Evolutionary conservation across 768 basidiomycete genomes (phyloP).

Genomic region (Daedaleopsis nitida): DNA sequence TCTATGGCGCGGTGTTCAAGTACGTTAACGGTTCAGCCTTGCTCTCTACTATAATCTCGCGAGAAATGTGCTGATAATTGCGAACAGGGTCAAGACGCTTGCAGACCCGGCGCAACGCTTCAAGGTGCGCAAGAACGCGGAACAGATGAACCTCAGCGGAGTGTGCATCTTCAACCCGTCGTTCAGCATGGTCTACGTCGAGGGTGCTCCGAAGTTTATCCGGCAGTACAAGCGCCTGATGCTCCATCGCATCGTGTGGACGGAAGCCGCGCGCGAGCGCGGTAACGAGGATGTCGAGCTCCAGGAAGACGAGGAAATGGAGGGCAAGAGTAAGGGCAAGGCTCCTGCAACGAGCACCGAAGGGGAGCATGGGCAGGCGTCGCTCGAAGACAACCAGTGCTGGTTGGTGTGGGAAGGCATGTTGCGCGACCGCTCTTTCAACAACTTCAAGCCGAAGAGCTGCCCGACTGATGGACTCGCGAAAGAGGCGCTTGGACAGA

Average conservation of each 20-base stretch:
- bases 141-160: conserved; percentile 86
- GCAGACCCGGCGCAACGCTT: conserved; percentile 93
- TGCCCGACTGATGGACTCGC: conserved; percentile 86
- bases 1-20: conserved; percentile 89
- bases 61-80: not conserved
- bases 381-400: conserved; percentile 87
- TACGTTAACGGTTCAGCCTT: conserved; percentile 54
- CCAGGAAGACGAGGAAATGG: conserved; percentile 48
- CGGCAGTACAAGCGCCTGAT: conserved; percentile 88
- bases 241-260: conserved; percentile 90
- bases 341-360: conserved; percentile 34
- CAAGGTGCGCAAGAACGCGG: conserved; percentile 96
- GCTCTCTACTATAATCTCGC: not conserved
- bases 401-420: conserved; percentile 93
- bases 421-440: conserved; percentile 81
- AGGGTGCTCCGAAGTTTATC: conserved; percentile 85
- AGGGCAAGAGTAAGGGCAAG: conserved; percentile 38
- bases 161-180: conserved; percentile 87
- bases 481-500: conserved; percentile 83
- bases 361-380: conserved; percentile 39
- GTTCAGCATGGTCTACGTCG: conserved; percentile 92
- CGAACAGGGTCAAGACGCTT: conserved; percentile 75
- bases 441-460: conserved; percentile 74
- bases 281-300: conserved; percentile 73
- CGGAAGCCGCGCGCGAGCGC: conserved; percentile 81